phyloP scores from a whole-genome alignment of 1,284 basidiomycete genomes.

The Cystobasidiaceae sp. region DNA sequence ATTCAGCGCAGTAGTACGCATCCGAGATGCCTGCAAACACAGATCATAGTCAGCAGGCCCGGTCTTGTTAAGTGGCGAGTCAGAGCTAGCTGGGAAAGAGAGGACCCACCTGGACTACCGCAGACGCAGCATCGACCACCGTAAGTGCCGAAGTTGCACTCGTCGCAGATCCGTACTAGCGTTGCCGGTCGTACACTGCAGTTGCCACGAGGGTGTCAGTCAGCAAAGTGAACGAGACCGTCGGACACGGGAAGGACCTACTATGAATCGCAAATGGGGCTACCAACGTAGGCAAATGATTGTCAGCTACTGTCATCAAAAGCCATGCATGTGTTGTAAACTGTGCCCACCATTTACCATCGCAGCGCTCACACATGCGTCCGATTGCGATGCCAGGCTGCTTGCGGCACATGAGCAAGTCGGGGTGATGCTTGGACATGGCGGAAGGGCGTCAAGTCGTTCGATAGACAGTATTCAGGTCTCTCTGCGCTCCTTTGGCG shows the following conservation, averaged over 20 bases:
- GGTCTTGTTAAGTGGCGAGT: too few species aligned
- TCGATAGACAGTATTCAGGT: too few species aligned
- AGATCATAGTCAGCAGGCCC: not conserved
- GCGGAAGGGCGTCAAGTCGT: not conserved
- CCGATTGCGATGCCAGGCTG: constrained; percentile 61
- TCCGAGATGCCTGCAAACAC: constrained; percentile 74
- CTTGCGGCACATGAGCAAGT: constrained; percentile 42
- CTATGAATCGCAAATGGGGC: constrained; percentile 98
- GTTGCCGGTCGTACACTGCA: constrained; percentile 82
- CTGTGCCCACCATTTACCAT: constrained; percentile 98
- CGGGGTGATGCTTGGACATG: constrained; percentile 34
- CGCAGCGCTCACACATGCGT: constrained; percentile 96
- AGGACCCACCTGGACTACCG: constrained; percentile 70
- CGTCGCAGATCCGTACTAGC: constrained; percentile 94
- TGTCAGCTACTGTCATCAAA: not conserved
- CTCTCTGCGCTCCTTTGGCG: too few species aligned
- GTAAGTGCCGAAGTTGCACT: constrained; percentile 96
- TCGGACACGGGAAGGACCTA: not conserved
- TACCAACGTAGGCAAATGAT: constrained; percentile 45
- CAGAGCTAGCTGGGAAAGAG: not conserved
- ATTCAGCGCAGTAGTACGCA: constrained; percentile 88
- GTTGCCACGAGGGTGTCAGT: constrained; percentile 1
- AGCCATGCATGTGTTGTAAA: not conserved
- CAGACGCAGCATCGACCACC: constrained; percentile 97
- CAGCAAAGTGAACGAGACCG: too few species aligned